Evolutionary conservation across 78 protist species (phyloP).

Genomic region (Dictyostelium capitatum): DNA sequence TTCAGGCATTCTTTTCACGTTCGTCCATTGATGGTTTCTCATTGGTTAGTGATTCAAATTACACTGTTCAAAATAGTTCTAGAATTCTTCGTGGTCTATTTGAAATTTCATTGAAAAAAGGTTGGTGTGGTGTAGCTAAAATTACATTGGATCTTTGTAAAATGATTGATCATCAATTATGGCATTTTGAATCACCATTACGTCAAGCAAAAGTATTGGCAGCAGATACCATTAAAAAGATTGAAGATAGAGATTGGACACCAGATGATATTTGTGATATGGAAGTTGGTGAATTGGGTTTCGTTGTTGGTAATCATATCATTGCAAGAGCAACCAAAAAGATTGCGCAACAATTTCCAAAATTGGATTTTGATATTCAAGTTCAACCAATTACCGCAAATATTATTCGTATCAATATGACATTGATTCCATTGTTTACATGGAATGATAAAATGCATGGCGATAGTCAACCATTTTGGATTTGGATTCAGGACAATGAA

Average conservation of each 20-base stretch:
- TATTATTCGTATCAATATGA: conserved; percentile 89
- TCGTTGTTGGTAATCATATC: conserved; percentile 67
- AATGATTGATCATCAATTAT: conserved; percentile 91
- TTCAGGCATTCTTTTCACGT: conserved; percentile 93
- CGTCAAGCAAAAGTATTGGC: conserved; percentile 83
- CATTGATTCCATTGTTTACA: conserved; percentile 78
- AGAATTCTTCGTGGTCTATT: conserved; percentile 97
- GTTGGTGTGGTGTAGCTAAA: conserved; percentile 83
- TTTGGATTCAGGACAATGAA: conserved; percentile 89
- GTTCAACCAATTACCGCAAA: conserved; percentile 97
- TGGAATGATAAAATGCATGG: conserved; percentile 89
- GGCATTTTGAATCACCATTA: conserved; percentile 90
- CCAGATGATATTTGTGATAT: conserved; percentile 90
- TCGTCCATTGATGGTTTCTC: conserved; percentile 81
- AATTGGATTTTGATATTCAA: conserved; percentile 81
- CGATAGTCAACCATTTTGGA: conserved; percentile 90
- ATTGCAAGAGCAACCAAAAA: conserved; percentile 67
- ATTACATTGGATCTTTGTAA: conserved; percentile 89
- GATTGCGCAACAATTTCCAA: conserved; percentile 89
- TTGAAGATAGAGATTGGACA: conserved; percentile 69
- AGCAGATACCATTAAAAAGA: conserved; percentile 62
- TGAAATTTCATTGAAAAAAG: conserved; percentile 91
- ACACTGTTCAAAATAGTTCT: conserved; percentile 89
- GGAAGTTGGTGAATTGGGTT: conserved; percentile 88
- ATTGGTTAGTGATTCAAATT: conserved; percentile 91